Base-by-base conservation (phyloP, 306 rosid genomes). In the Sicyos edulis region DNA sequence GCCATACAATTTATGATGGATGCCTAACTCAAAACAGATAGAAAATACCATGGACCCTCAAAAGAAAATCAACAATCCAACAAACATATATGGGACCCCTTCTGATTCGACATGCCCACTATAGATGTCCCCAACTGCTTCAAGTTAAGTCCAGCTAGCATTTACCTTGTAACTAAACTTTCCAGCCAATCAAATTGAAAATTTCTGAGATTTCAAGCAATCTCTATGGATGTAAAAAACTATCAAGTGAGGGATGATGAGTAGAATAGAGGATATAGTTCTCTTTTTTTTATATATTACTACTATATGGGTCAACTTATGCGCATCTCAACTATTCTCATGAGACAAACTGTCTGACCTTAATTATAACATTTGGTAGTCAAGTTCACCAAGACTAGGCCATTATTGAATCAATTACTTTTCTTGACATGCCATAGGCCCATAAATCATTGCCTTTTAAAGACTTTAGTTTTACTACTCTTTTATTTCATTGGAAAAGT, bases 51-150 rank as follows among this genome's bases (percentile, higher is more conserved):
- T 40, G 45, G 45, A 40, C 45, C 45, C 45, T 40, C 45, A 40
- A 40, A 42, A 42, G 68, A 74, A 29, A 79, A 80, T 68, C 75
- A 74, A 58, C 78, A 45, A 80, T 77, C 72, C 74, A 80, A 79
- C 75, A 67, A 63, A 72, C 47, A 10, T 32, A 10, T 2, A 74
- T 77, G 92, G 95, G 90, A 74, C 92, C 92, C 90, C 83, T 80
- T 40, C 73, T 68, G 87, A 83, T 73, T 76, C 47, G 47, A 42
- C 47, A 42, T 42, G 8, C 47, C 47, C 47, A 42, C 47, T 42
- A 42, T 42, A 42, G 47, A 42, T 42, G 47, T 42, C 81, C 87
- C 82, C 81, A 79, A 74, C 80, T 47, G 79, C 81, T 71, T 85
- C 67, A 82, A 64, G 81, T 68, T 83, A 80, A 75, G 65, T 83